Evolutionary conservation across 169 alveolate genomes (phyloP), one percentile per base, ranked within the genome.

Genomic region (Eimeria acervulina): DNA sequence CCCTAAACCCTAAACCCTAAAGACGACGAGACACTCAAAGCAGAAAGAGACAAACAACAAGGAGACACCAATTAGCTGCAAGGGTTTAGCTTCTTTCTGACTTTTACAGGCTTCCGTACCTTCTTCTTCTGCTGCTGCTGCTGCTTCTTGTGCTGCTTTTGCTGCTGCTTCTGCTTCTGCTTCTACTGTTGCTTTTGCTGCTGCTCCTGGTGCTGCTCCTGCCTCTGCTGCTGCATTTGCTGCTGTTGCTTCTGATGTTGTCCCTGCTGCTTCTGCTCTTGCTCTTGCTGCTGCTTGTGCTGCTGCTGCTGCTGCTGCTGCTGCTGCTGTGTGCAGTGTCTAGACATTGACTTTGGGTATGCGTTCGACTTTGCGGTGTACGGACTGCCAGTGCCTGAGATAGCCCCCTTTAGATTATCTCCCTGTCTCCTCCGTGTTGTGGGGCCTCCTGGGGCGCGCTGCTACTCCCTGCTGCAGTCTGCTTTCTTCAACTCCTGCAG

Each of bases 301-400:
- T n/a, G n/a, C n/a, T 51, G 59, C 59, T 51, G 59, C 59, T 51
- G 59, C 59, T 51, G 59, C 2, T 51, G 59, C 59, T 51, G 59
- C 2, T 51, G 59, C 55, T 51, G 59, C 15, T 51, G 59, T 51
- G 3, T 44, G 52, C 99, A 99, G 96, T 97, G 99, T 44, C 98
- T 99, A 26, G 99, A 99, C 96, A 99, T 99, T 59, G 99, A 99
- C 97, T 99, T 99, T 97, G 99, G 99, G 72, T 99, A 99, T 97
- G 98, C 99, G 63, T 99, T 99, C 94, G 99, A 99, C 95, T 98
- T 98, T 61, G 99, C 99, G 6, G 80, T 80, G n/a, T 23, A 23
- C 36, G 52, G 26, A 15, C 85, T 89, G 19, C 92, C 92, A 5
- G 92, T 95, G 21, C 95, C 95, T 10, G 95, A 95, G 10, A 97